A percentile compares a stretch with the other conserved stretches of the same genome.
Conservation (phyloP, 2,329 filamentous ascomycete genomes). For the Claviceps purpurea region DNA sequence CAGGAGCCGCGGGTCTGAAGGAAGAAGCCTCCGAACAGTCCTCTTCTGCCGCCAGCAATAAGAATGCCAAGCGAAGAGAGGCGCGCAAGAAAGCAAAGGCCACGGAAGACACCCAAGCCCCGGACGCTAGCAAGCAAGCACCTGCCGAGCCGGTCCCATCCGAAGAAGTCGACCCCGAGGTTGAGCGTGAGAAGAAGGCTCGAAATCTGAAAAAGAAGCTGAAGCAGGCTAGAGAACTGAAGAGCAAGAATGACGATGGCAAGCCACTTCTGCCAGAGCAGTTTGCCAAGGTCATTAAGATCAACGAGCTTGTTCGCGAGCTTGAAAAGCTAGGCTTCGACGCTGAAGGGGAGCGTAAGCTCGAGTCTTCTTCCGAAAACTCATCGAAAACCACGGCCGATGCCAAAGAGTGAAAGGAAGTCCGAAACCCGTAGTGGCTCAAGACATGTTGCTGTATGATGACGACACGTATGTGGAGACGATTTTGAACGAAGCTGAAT, state of each 20-base stretch:
- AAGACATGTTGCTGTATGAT: background rate
- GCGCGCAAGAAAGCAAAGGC: conserved; percentile 41
- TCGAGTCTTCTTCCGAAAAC: conserved; percentile 6
- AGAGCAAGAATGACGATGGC: conserved; percentile 81
- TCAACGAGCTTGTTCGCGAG: conserved; percentile 84
- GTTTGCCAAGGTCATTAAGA: conserved; percentile 94
- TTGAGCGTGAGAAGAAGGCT: conserved; percentile 82
- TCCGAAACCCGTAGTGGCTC: background rate
- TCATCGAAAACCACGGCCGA: background rate
- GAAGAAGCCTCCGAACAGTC: conserved; percentile 33
- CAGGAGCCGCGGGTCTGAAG: conserved; percentile 53
- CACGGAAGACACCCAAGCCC: conserved; percentile 47
- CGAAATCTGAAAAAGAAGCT: conserved; percentile 89
- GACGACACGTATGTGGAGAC: background rate
- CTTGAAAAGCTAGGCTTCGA: conserved; percentile 77
- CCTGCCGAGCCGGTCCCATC: conserved; percentile 12
- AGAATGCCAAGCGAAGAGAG: conserved; percentile 70
- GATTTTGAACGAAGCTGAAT: background rate
- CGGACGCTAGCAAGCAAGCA: conserved; percentile 29
- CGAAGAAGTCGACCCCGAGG: conserved; percentile 50
- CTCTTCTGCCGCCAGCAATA: conserved; percentile 49
- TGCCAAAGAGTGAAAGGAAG: background rate
- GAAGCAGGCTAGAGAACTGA: conserved; percentile 80
- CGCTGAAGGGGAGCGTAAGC: conserved; percentile 52
- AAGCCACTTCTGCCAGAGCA: conserved; percentile 80